These are phyloP conservation scores for Fusarium transvaalense DNA, from an alignment of 2,329 filamentous ascomycete genomes.

Conservation along the genomic window DNA sequence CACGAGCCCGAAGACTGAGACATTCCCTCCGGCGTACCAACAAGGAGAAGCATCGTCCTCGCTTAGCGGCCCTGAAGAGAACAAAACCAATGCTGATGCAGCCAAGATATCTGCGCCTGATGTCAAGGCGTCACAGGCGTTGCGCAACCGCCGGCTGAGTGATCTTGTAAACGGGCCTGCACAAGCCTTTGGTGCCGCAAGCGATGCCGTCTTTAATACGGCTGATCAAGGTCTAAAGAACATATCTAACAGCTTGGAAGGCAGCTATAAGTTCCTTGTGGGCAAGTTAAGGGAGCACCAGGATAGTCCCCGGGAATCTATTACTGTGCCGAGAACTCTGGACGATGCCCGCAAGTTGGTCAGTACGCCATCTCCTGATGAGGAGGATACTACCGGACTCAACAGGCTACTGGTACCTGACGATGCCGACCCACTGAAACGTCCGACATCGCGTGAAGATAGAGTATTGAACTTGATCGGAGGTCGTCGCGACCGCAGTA, in stretches of 20 bases:
- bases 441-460: constrained; percentile 64
- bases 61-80: constrained; percentile 51
- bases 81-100: constrained; percentile 51
- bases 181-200: constrained; percentile 83
- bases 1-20: constrained; percentile 63
- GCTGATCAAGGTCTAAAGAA: constrained; percentile 94
- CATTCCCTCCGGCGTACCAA: constrained; percentile 69
- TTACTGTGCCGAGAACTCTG: constrained; percentile 84
- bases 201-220: constrained; percentile 86
- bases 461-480: constrained; percentile 78
- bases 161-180: constrained; percentile 88
- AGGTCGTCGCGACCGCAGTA: constrained; percentile 80
- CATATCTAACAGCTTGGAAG: constrained; percentile 89
- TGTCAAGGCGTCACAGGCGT: constrained; percentile 61
- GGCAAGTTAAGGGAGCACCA: constrained; percentile 84
- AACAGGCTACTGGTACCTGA: constrained; percentile 63
- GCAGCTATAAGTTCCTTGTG: constrained; percentile 93
- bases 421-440: constrained; percentile 51
- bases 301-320: constrained; percentile 58
- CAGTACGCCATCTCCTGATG: constrained; percentile 74
- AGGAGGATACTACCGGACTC: constrained; percentile 71
- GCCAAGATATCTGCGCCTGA: constrained; percentile 56
- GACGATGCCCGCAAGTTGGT: constrained; percentile 94
- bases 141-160: constrained; percentile 81
- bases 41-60: constrained; percentile 57